A percentile compares a stretch with the other conserved stretches of the same genome.
phyloP scores from a whole-genome alignment of 805 yeast genomes.

The Cyberlindnera japonica region DNA sequence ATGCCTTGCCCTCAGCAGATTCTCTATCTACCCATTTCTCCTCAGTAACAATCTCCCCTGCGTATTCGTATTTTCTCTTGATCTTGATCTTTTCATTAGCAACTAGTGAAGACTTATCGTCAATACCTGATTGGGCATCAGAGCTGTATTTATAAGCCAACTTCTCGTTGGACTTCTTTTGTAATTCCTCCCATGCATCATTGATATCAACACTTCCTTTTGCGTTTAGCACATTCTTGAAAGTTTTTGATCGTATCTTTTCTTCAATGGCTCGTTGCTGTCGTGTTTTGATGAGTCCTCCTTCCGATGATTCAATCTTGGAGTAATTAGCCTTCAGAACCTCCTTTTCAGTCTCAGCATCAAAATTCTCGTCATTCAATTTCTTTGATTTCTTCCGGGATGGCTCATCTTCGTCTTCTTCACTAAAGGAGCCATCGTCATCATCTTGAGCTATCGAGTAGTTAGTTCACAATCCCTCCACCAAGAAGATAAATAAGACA shows the following conservation, averaged over 20 bases:
- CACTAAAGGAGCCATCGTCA: constrained; percentile 20
- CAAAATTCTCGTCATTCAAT: constrained; percentile 33
- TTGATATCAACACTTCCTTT: constrained; percentile 39
- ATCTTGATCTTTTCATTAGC: constrained; percentile 57
- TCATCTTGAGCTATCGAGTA: constrained; percentile 11
- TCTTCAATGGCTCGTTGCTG: constrained; percentile 51
- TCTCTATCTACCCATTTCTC: constrained; percentile 70
- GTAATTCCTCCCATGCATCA: constrained; percentile 53
- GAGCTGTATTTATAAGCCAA: constrained; percentile 24
- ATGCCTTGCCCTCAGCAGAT: constrained; percentile 87
- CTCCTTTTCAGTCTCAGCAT: constrained; percentile 33
- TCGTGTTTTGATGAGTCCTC: constrained; percentile 71
- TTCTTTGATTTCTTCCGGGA: constrained; percentile 16
- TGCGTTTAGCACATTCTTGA: constrained; percentile 13
- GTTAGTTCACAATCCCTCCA: not conserved
- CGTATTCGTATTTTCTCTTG: constrained; percentile 78
- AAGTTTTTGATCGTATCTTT: constrained; percentile 26
- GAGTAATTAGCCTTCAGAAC: constrained; percentile 37
- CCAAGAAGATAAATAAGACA: constrained; percentile 1
- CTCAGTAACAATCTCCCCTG: constrained; percentile 78
- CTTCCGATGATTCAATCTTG: constrained; percentile 49
- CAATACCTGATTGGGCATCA: constrained; percentile 8
- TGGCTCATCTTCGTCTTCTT: constrained; percentile 24
- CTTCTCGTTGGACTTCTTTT: constrained; percentile 31
- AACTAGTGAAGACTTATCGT: constrained; percentile 8